phyloP scores from a whole-genome alignment of 148 eudicot species.

The Heliosperma pusillum region DNA sequence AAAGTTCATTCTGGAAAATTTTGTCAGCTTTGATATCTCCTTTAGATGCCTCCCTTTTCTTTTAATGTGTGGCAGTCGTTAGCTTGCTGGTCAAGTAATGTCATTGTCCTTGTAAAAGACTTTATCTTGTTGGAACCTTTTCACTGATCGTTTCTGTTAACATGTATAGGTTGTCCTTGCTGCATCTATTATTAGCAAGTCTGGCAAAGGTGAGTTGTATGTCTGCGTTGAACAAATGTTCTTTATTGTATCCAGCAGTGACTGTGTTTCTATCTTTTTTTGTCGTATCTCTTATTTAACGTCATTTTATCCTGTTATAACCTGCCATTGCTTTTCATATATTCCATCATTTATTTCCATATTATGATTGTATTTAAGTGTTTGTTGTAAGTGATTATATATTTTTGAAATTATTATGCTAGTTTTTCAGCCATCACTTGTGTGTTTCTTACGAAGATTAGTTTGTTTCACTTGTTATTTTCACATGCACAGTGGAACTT shows the following conservation, averaged over 20 bases:
- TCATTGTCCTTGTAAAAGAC: neutral
- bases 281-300: neutral
- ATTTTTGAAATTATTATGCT: neutral
- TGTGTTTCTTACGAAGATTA: no score
- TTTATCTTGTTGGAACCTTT: neutral
- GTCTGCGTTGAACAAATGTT: neutral
- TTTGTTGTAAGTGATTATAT: neutral
- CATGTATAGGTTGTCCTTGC: constrained; percentile 44
- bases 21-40: neutral
- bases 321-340: neutral
- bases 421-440: no score
- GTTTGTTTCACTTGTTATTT: no score
- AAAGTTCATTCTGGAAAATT: neutral
- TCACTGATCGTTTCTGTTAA: constrained; percentile 3
- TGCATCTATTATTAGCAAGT: constrained; percentile 41
- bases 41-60: neutral
- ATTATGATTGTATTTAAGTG: neutral
- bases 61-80: neutral
- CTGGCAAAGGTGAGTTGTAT: constrained; percentile 43
- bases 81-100: neutral
- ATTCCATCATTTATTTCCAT: neutral
- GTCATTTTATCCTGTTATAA: neutral
- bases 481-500: neutral
- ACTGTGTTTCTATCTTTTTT: neutral
- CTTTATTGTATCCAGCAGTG: neutral